These are phyloP conservation scores for Dictyostelium citrinum DNA, from an alignment of 78 protist species.

Conservation along the genomic window DNA sequence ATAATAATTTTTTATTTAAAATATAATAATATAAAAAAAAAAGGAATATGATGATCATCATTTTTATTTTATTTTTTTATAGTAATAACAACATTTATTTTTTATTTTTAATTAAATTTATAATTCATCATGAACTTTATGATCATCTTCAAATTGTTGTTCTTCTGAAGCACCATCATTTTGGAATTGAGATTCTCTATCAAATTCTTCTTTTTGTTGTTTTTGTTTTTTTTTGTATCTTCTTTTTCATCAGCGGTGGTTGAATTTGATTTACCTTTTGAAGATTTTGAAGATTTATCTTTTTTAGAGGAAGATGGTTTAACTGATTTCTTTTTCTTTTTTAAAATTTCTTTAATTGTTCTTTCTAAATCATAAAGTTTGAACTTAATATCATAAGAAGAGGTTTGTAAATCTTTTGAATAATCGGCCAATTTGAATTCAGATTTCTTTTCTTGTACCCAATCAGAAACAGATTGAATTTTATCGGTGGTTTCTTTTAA, in stretches of 20 bases:
- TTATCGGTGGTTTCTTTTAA: neutral
- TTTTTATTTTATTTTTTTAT: neutral
- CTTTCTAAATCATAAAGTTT: slow-evolving; percentile 42
- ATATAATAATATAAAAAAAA: neutral
- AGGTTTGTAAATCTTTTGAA: slow-evolving; percentile 22
- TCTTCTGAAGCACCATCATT: slow-evolving; percentile 3
- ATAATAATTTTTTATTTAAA: too few relatives aligned
- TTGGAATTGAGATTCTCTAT: neutral
- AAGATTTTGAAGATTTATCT: neutral
- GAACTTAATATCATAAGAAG: slow-evolving; percentile 2
- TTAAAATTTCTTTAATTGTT: slow-evolving; percentile 13
- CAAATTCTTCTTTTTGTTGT: neutral
- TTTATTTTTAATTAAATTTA: slow-evolving; percentile 10
- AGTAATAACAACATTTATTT: neutral
- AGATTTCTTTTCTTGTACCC: slow-evolving; percentile 14
- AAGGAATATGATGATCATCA: too few relatives aligned
- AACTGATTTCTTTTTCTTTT: slow-evolving; percentile 20
- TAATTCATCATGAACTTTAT: slow-evolving; percentile 43
- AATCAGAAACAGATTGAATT: neutral
- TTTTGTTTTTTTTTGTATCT: neutral
- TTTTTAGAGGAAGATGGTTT: neutral
- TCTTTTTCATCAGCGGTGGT: neutral
- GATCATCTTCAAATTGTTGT: slow-evolving; percentile 5
- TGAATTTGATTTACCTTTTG: neutral
- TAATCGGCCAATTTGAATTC: slow-evolving; percentile 27